Evolutionary conservation across 2,329 filamentous ascomycete species (phyloP).

Genomic region (Paracorniculantispora psalliotae): DNA sequence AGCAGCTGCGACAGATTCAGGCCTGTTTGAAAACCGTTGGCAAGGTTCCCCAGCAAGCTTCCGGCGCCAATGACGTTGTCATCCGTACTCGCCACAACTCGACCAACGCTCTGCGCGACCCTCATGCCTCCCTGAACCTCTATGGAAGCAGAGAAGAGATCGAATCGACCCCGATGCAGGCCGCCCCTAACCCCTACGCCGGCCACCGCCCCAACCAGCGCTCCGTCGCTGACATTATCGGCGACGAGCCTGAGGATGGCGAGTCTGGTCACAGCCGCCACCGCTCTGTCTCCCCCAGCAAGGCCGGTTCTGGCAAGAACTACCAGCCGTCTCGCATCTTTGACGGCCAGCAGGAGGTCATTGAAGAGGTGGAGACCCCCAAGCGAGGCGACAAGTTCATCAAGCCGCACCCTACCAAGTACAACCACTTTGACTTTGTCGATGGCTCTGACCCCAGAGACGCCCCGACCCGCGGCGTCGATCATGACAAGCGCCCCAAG

Average conservation of each 20-base stretch:
- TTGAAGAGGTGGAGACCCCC: conserved; percentile 38
- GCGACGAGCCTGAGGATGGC: conserved; percentile 39
- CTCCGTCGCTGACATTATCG: conserved; percentile 67
- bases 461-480: conserved; percentile 36
- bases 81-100: conserved; percentile 48
- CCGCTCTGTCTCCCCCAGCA: conserved; percentile 44
- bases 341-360: conserved; percentile 44
- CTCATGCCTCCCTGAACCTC: conserved; percentile 67
- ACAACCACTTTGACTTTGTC: conserved; percentile 78
- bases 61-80: conserved; percentile 33
- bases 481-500: conserved; percentile 40
- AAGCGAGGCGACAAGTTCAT: conserved; percentile 42
- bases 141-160: conserved; percentile 66
- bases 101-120: conserved; percentile 53
- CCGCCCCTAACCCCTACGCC: conserved; percentile 57
- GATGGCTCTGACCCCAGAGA: conserved; percentile 56
- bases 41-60: conserved; percentile 26
- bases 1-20: conserved; percentile 74
- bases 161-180: conserved; percentile 42
- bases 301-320: conserved; percentile 53
- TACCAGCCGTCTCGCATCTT: conserved; percentile 61
- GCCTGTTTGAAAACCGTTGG: conserved; percentile 50
- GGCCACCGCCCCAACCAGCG: conserved; percentile 59
- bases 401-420: conserved; percentile 72
- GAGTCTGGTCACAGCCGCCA: conserved; percentile 31